A percentile compares a stretch with the other conserved stretches of the same genome.
Evolutionary conservation across 768 basidiomycete species (phyloP).

Genomic region (Kwoniella bestiolae): DNA sequence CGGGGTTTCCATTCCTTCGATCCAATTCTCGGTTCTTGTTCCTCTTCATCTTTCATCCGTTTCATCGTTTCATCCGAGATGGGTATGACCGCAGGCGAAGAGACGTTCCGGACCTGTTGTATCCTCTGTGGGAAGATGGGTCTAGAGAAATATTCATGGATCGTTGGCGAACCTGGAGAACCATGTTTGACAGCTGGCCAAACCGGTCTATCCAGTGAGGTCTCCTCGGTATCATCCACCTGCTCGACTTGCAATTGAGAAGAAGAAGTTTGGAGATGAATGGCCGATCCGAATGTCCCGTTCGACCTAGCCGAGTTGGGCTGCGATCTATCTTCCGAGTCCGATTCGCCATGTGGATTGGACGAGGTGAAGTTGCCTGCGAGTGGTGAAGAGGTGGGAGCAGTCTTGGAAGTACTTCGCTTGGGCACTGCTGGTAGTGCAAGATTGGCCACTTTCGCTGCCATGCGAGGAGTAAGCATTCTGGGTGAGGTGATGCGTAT

Average conservation of each 20-base stretch:
- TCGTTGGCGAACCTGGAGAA: conserved; percentile 19
- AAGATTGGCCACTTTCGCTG: conserved; percentile 34
- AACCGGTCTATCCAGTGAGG: background rate
- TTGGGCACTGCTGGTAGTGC: conserved; percentile 18
- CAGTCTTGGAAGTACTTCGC: conserved; percentile 8
- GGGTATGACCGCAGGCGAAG: conserved; percentile 33
- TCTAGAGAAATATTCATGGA: conserved; percentile 21
- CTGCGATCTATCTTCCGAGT: conserved; percentile 2
- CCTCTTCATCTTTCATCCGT: conserved; percentile 38
- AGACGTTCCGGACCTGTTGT: conserved; percentile 13
- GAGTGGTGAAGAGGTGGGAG: conserved; percentile 24
- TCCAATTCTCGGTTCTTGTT: background rate
- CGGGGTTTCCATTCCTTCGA: conserved; percentile 45
- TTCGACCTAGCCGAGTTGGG: conserved; percentile 5
- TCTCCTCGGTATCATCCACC: background rate
- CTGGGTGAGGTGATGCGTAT: conserved; percentile 51
- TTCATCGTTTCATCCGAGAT: conserved; percentile 49
- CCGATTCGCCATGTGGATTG: background rate
- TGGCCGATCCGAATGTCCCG: conserved; percentile 6
- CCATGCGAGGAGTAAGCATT: conserved; percentile 45
- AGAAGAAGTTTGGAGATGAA: background rate
- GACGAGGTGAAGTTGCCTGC: conserved; percentile 17
- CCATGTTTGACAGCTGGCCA: conserved; percentile 23
- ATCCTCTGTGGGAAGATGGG: conserved; percentile 5
- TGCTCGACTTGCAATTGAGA: background rate